These are phyloP conservation scores for Botrytis fragariae DNA, from an alignment of 2,329 filamentous ascomycete species.

Conservation along the genomic window DNA sequence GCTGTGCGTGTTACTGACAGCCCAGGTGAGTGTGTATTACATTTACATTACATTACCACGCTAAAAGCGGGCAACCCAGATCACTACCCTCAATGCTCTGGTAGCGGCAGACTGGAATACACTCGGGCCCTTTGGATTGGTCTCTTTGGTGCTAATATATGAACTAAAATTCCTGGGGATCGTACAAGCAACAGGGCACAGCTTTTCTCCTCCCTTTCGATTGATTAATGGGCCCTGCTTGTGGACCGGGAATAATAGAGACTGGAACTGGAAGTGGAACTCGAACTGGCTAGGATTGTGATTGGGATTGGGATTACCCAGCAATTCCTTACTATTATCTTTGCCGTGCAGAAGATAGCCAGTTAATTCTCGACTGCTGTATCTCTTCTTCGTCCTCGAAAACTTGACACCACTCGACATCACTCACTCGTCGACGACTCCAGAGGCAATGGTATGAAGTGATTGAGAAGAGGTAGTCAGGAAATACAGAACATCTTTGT, in stretches of 20 bases:
- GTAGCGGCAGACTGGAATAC: constrained; percentile 4
- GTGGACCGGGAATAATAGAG: neutral
- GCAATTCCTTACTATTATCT: constrained; percentile 4
- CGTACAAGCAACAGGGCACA: constrained; percentile 13
- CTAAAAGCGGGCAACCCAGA: constrained; percentile 15
- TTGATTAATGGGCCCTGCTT: constrained; percentile 5
- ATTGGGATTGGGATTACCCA: constrained; percentile 3
- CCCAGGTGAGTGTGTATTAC: neutral
- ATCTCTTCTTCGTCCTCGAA: constrained; percentile 8
- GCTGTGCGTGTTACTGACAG: neutral
- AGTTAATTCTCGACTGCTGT: neutral
- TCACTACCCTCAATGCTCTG: neutral
- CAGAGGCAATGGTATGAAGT: neutral
- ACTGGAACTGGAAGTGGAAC: constrained; percentile 1
- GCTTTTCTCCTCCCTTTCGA: constrained; percentile 13
- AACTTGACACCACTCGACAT: constrained; percentile 8
- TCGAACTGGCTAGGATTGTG: neutral
- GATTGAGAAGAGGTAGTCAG: neutral
- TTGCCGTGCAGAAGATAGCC: neutral
- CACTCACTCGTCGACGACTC: neutral
- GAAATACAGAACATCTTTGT: neutral
- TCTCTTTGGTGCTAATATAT: neutral
- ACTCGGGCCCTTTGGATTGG: constrained; percentile 15
- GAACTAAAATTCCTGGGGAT: constrained; percentile 14
- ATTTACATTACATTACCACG: constrained; percentile 1